Percentiles rank a stretch among this genome's conserved stretches.
Evolutionary conservation across 2,329 filamentous ascomycete genomes (phyloP).

Genomic region (Pestalotiopsis sp.): DNA sequence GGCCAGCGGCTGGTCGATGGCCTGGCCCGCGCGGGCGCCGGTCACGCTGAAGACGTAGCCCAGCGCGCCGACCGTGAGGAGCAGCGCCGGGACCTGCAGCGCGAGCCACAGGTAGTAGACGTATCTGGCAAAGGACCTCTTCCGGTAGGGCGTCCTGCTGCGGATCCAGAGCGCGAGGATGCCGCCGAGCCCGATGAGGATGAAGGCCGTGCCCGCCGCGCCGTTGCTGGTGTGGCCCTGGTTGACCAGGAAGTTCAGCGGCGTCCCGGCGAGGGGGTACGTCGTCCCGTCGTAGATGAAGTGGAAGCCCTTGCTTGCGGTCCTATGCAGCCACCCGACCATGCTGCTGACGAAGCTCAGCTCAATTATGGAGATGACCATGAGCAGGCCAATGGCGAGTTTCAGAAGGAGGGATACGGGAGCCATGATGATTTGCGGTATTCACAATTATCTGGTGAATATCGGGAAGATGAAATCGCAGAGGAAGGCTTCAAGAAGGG

Average conservation of each 20-base stretch:
- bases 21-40: constrained; percentile 29
- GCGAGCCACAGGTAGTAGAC: constrained; percentile 38
- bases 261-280: constrained; percentile 31
- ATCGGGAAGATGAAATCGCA: background rate
- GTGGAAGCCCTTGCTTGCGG: constrained; percentile 28
- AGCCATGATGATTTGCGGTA: background rate
- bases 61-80: constrained; percentile 39
- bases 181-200: constrained; percentile 37
- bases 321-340: constrained; percentile 38
- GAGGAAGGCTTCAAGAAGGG: background rate
- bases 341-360: constrained; percentile 40
- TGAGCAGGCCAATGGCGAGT: constrained; percentile 33
- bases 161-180: constrained; percentile 33
- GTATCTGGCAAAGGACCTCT: constrained; percentile 11
- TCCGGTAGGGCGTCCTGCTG: constrained; percentile 20
- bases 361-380: constrained; percentile 40
- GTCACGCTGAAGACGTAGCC: constrained; percentile 39
- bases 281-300: constrained; percentile 25
- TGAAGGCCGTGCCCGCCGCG: constrained; percentile 39
- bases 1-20: constrained; percentile 32
- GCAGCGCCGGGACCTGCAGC: constrained; percentile 34
- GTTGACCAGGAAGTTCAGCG: constrained; percentile 36
- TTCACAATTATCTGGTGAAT: background rate
- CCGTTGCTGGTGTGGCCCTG: constrained; percentile 45
- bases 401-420: constrained; percentile 19